Base-by-base conservation (phyloP, 306 rosid genomes). In the Begonia fuchsioides region DNA sequence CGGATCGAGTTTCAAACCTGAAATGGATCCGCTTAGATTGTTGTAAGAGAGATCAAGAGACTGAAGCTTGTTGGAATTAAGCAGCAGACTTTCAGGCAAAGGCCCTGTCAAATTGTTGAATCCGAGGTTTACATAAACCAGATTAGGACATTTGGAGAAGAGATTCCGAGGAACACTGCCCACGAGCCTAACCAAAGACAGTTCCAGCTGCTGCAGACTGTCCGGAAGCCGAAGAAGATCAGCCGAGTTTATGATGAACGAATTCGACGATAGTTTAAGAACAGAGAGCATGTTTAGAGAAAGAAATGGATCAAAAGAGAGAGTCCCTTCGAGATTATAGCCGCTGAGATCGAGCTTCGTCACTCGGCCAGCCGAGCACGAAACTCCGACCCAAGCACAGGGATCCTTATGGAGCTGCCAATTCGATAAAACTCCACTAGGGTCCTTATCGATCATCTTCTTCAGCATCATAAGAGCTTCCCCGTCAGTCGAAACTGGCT, bases 321-420 rank as follows among this genome's bases (percentile, higher is more conserved):
- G 52, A 35, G 58, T 61, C 16, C 81, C 97, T 6, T n/a, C 62
- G 15, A 81, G 70, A 32, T 12, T 38, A 52, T 44, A 66, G 0
- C 76, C 86, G 13, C 64, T 76, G 3, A 88, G 72, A 70, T 88
- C 81, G 44, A 88, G 80, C 52, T 71, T 68, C 57, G 79, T 66
- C 3, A 66, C 97, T 60, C 97, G 76, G 44, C 72, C 74, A n/a
- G 18, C 26, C 7, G 79, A 71, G 72, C 97, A 88, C 49, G 95
- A 38, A 44, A 88, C 66, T 39, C 97, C 97, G 61, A 65, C 38
- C 97, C 97, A 88, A 44, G 53, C 72, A 80, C 97, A 88, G 48
- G 83, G 79, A 38, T 65, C 75, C 38, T 41, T 76, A 9, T 32
- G 66, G 17, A 53, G 64, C 62, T 78, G 62, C 97, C 97, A 88